Conservation (phyloP, 176 grass and related monocot species). For the Tuctoria greenei region DNA sequence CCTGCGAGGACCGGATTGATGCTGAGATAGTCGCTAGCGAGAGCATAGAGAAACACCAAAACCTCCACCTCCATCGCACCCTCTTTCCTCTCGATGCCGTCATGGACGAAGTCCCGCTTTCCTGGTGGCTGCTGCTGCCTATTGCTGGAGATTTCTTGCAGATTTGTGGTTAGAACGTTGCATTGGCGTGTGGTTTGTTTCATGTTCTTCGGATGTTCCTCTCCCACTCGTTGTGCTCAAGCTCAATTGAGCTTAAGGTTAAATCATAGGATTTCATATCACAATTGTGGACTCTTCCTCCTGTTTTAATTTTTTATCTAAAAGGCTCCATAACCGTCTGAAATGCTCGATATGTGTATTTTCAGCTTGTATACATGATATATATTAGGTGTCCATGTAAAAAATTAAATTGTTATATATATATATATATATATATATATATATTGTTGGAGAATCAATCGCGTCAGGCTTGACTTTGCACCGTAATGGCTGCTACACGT, state of each 20-base stretch:
- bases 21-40: no score
- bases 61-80: no score
- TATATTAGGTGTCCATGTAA: not conserved
- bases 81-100: no score
- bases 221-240: not conserved
- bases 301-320: no score
- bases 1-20: no score
- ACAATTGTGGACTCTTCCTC: not conserved
- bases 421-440: no score
- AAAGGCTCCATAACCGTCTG: not conserved
- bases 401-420: no score
- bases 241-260: not conserved
- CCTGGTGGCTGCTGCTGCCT: not conserved
- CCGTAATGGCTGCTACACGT: no score
- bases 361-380: not conserved
- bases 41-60: no score
- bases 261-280: not conserved
- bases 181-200: not conserved
- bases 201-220: not conserved
- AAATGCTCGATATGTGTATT: not conserved
- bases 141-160: slow-evolving; percentile 32
- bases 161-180: not conserved
- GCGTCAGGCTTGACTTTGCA: no score
- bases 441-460: no score
- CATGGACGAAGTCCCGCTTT: no score